Conservation (phyloP, 805 yeast genomes). For the Suhomyces canberraensis region DNA sequence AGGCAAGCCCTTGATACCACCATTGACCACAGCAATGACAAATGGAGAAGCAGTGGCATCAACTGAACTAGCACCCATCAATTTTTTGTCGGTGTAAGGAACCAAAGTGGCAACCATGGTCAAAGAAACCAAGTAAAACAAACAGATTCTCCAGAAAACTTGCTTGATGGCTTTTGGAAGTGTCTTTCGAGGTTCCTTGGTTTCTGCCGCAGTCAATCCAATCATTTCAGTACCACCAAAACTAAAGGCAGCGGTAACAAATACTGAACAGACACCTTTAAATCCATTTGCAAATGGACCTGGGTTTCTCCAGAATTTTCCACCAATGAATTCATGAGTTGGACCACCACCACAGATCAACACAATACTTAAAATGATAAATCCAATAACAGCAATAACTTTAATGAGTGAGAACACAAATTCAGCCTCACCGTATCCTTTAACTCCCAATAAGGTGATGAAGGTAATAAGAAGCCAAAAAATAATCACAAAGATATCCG, state of each 20-base stretch:
- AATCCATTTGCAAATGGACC: constrained; percentile 51
- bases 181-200: constrained; percentile 32
- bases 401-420: constrained; percentile 47
- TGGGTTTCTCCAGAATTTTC: constrained; percentile 49
- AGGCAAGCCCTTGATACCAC: constrained; percentile 63
- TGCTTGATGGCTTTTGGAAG: constrained; percentile 39
- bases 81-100: constrained; percentile 16
- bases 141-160: constrained; percentile 39
- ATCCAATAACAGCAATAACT: constrained; percentile 47
- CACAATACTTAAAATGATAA: constrained; percentile 45
- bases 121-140: constrained; percentile 31
- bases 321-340: constrained; percentile 46
- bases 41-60: constrained; percentile 73
- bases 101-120: constrained; percentile 23
- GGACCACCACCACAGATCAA: constrained; percentile 54
- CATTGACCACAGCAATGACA: constrained; percentile 63
- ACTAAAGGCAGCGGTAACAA: constrained; percentile 40
- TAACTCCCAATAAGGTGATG: constrained; percentile 51
- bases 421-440: constrained; percentile 57
- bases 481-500: constrained; percentile 60
- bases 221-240: constrained; percentile 39
- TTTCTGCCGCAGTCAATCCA: constrained; percentile 41
- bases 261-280: constrained; percentile 37
- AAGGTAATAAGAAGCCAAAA: constrained; percentile 46
- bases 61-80: constrained; percentile 44